These are phyloP conservation scores for Solanum medicagineum DNA, from an alignment of 257 asterid genomes.

Conservation along the genomic window DNA sequence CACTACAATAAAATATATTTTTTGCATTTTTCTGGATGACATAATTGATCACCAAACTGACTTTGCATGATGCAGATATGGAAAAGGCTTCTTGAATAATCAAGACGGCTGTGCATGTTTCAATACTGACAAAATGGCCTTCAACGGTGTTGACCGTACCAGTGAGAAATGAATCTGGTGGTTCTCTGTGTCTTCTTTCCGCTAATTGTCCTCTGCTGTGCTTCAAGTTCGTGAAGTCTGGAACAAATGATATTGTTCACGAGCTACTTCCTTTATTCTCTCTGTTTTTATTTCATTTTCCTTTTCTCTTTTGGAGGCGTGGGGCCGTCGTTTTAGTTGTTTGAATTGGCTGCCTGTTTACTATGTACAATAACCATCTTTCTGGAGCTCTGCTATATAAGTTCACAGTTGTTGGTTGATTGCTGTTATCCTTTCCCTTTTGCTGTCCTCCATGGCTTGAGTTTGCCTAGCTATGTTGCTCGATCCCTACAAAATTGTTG, in stretches of 20 bases:
- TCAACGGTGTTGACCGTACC: constrained; percentile 3
- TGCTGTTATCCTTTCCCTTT: neutral
- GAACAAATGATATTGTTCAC: constrained; percentile 18
- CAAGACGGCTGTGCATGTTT: neutral
- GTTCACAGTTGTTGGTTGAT: neutral
- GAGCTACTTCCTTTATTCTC: constrained; percentile 10
- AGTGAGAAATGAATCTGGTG: constrained; percentile 16
- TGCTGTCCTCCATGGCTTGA: neutral
- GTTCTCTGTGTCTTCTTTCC: constrained; percentile 6
- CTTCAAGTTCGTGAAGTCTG: constrained; percentile 15
- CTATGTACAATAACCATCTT: constrained; percentile 2
- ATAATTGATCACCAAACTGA: neutral
- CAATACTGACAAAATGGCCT: constrained; percentile 5
- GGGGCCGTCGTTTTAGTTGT: constrained; percentile 1
- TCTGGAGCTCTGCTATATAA: constrained; percentile 1
- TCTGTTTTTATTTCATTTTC: neutral
- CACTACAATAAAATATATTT: neutral
- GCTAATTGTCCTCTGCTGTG: constrained; percentile 15
- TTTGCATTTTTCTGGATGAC: neutral
- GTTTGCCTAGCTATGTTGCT: neutral
- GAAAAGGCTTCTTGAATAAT: constrained; percentile 41
- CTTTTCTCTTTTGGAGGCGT: neutral
- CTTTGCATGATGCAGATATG: constrained; percentile 24
- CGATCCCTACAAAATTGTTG: neutral
- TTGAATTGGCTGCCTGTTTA: constrained; percentile 7